Evolutionary conservation across 2,329 filamentous ascomycete species (phyloP), one percentile per base, ranked within the genome.

Genomic region (Arthrobotrys iridis): DNA sequence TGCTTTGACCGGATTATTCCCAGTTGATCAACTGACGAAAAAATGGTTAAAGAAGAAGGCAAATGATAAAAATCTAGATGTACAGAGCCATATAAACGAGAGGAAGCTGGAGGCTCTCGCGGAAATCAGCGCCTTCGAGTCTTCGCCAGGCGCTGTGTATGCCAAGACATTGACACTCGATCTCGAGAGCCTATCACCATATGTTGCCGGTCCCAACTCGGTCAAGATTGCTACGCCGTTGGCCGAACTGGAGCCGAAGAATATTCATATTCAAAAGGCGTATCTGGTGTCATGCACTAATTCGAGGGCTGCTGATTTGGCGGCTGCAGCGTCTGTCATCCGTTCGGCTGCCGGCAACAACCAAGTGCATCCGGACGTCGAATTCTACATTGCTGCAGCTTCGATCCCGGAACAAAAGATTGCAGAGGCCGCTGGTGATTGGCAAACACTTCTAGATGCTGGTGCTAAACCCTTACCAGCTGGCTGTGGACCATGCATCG

Each of bases 231-330:
- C 91, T 0, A 96, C 90, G 0, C 92, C 94, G 0, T 82, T 98
- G 0, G 83, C 85, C 3, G 88, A 94, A 30, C 87, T 98, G 0
- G 90, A 90, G 79, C 81, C 86, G 0, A 85, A 94, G 80, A 83
- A 91, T 77, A 96, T 98, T 81, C 86, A 88, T 55, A 82, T 98
- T 20, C 84, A 97, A 84, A 93, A 91, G 80, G 93, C 92, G 0
- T 97, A 97, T 81, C 85, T 97, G 0, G 90, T 97, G 0, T 93
- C 90, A 0, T 98, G 94, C 84, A 98, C 94, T 4, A 97, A 97
- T 83, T 90, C 88, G 0, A 86, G 94, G 57, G 87, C 89, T 7
- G 93, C 91, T 0, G 94, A 98, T 81, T 85, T 98, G 11, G 89
- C 88, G 0, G 89, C 91, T 0, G 94, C 94, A 0, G 93, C 93